Evolutionary conservation across 495 filamentous ascomycete genomes (phyloP).

Genomic region (Podospora comata): DNA sequence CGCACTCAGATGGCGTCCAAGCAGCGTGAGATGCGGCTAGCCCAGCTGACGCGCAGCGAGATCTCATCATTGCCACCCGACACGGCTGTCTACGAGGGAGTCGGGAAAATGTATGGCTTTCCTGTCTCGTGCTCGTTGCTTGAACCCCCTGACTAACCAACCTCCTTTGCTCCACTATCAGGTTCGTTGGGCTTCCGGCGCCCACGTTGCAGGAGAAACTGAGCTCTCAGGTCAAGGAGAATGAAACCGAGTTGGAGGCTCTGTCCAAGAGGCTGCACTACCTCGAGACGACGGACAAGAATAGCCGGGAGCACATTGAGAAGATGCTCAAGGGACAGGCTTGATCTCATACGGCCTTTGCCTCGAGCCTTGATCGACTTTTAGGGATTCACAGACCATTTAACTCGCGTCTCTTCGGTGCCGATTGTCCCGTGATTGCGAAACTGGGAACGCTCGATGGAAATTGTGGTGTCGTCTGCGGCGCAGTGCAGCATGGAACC

Average conservation of each 20-base stretch:
- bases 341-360: slow-evolving; percentile 14
- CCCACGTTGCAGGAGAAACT: slow-evolving; percentile 71
- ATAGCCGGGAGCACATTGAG: slow-evolving; percentile 84
- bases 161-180: slow-evolving; percentile 34
- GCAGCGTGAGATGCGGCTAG: slow-evolving; percentile 82
- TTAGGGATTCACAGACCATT: neutral
- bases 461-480: neutral
- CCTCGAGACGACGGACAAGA: slow-evolving; percentile 91
- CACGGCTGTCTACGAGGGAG: slow-evolving; percentile 87
- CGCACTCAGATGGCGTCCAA: slow-evolving; percentile 81
- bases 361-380: neutral
- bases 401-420: neutral
- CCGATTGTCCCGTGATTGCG: neutral
- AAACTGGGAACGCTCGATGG: neutral
- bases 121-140: neutral
- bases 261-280: slow-evolving; percentile 90
- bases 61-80: slow-evolving; percentile 70
- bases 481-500: neutral
- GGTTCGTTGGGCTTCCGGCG: slow-evolving; percentile 83
- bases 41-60: slow-evolving; percentile 84
- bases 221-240: slow-evolving; percentile 66
- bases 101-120: slow-evolving; percentile 84
- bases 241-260: slow-evolving; percentile 71
- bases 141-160: neutral
- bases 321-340: slow-evolving; percentile 57